Base-by-base conservation (phyloP, 495 filamentous ascomycete species). In the Penicillium psychrofluorescens region DNA sequence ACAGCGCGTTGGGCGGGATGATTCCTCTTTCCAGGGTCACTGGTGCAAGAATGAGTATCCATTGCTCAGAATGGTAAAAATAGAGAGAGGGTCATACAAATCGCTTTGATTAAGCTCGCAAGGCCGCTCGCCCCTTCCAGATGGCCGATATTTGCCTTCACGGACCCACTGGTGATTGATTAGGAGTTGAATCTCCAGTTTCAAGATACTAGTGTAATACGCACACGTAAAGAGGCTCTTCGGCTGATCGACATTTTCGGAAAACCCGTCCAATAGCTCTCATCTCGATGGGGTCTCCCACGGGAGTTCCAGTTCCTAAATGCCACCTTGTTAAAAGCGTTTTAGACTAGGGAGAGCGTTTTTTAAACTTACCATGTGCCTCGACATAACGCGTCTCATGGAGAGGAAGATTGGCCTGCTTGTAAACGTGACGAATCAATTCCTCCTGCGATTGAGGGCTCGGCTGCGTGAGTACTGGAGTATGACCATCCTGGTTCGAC, bases 31-130 rank as follows among this genome's bases (percentile, higher is more conserved):
- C 65, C 41, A 84, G 61, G 22, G 70, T 64, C 15, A 75, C 7
- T 13, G 32, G 32, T 11, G 45, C 45, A 4, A 22, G 4, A 22
- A 22, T 22, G 22, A 22, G 22, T 22, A 22, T 22, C 22, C 22
- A 22, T 4, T 3, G 22, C 4, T 22, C 22, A 22, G 42, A 31
- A 54, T 43, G 7, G 8, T 11, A 12, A 7, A 2, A 34, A 34
- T 1, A 9, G 3, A 34, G 32, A 12, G 4, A 34, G 2, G 32
- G n/a, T 3, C 32, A 34, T 12, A 34, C 32, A 34, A 34, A 71
- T 58, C 1, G 71, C 66, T 59, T 83, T 83, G 2, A 84, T 51
- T 0, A 83, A 12, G 1, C 72, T 73, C 1, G 80, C 78, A 30
- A 83, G 39, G 4, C 77, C 79, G 10, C 71, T 73, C 3, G 70